Base-by-base conservation (phyloP, 306 rosid species). In the Vicia sativa region DNA sequence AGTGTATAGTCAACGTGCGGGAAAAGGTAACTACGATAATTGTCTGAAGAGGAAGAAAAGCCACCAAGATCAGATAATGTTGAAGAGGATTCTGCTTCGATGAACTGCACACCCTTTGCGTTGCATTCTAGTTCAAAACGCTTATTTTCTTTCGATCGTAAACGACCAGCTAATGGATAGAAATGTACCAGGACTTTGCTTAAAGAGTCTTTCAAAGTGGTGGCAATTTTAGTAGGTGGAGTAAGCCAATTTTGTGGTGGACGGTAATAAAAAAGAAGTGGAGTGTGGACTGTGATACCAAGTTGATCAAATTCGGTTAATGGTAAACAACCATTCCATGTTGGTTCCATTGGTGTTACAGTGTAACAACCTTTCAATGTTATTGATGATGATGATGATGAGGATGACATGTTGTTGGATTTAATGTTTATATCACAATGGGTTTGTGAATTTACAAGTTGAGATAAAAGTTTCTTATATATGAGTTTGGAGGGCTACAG, bases 91-190 rank as follows among this genome's bases (percentile, higher is more conserved):
- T 83, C 81, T 0, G 96, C 92, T 69, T 83, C 87, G 0, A 78
- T 28, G 77, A 87, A 79, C 0, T 6, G 72, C 9, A 11, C 77
- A 1, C 96, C 96, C 10, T 2, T 28, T 9, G 76, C 79, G 6
- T 87, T 87, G 77, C 96, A 85, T 1, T 85, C 67, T 1, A 89
- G 73, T 71, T 85, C 80, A 0, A 89, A 78, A 34, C 87, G 90
- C 29, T 84, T 78, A 0, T 67, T 43, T 15, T 59, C 43, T 39
- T 25, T 74, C 85, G 81, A 85, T 1, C 23, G 73, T n/a, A 87
- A 69, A 29, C 90, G 90, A 54, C 89, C 91, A 0, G 91, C 90
- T 0, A 85, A 34, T 1, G 90, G 91, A 37, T 90, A 85, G 79
- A 83, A 90, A 31, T 82, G 79, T 46, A 84, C 87, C 2, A 90